Conservation (phyloP, 2,329 filamentous ascomycete species). For the Clarireedia monteithiana region DNA sequence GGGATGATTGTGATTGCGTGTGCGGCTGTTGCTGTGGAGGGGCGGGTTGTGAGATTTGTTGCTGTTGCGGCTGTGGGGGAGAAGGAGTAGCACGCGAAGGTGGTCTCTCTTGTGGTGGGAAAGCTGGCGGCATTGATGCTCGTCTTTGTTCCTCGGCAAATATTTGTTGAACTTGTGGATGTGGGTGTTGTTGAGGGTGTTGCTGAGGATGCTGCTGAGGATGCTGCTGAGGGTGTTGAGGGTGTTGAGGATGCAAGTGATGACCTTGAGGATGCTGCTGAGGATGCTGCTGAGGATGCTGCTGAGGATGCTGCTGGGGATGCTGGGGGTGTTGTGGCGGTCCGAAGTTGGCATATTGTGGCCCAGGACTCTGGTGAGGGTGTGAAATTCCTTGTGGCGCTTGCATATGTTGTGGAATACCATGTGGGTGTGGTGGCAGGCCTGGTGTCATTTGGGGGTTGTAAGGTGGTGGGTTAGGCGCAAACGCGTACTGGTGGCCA, state of each 20-base stretch:
- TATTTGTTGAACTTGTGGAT: slow-evolving; percentile 51
- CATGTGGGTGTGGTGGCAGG: slow-evolving; percentile 34
- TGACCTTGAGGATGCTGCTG: slow-evolving; percentile 12
- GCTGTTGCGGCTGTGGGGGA: slow-evolving; percentile 51
- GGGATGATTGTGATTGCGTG: slow-evolving; percentile 32
- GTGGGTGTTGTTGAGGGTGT: slow-evolving; percentile 36
- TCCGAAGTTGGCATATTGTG: slow-evolving; percentile 36
- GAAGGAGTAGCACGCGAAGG: slow-evolving; percentile 43
- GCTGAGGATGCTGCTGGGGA: slow-evolving; percentile 26
- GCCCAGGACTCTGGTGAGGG: slow-evolving; percentile 31
- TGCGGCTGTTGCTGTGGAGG: slow-evolving; percentile 35
- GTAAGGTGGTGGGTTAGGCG: slow-evolving; percentile 81
- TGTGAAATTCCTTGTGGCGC: slow-evolving; percentile 8
- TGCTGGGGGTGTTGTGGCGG: slow-evolving; percentile 23
- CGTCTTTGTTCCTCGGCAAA: slow-evolving; percentile 72
- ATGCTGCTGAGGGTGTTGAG: slow-evolving; percentile 17
- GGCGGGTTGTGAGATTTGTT: slow-evolving; percentile 44
- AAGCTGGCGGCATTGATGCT: slow-evolving; percentile 65
- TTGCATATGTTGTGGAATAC: slow-evolving; percentile 26
- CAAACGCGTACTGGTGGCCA: slow-evolving; percentile 62
- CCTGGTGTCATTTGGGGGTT: slow-evolving; percentile 47
- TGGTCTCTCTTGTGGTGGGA: slow-evolving; percentile 49
- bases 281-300: slow-evolving; percentile 19
- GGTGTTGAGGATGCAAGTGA: not conserved
- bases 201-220: slow-evolving; percentile 33